Evolutionary conservation across 1,284 basidiomycete species (phyloP).

Genomic region (Trametes sp.): DNA sequence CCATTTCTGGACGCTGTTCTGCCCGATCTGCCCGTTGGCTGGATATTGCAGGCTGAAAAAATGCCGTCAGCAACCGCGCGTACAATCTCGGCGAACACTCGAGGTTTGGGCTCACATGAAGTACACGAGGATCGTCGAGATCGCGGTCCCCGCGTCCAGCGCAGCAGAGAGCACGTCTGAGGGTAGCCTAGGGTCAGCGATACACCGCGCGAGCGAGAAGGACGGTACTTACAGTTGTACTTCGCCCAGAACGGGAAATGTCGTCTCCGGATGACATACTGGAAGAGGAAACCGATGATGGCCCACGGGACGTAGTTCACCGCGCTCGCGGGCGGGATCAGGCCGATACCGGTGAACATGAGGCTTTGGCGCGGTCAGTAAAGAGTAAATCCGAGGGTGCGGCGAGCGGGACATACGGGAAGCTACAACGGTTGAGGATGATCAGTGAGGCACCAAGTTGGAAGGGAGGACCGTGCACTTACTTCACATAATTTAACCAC

Average conservation of each 20-base stretch:
- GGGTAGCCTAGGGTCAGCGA: neutral
- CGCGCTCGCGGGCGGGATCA: slow-evolving; percentile 51
- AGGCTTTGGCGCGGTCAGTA: slow-evolving; percentile 29
- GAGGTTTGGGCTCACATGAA: slow-evolving; percentile 52
- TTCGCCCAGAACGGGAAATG: slow-evolving; percentile 52
- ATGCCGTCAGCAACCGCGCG: neutral
- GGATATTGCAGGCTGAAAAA: slow-evolving; percentile 51
- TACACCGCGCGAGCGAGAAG: neutral
- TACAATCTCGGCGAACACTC: too few relatives aligned
- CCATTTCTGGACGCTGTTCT: slow-evolving; percentile 45
- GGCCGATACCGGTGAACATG: slow-evolving; percentile 44
- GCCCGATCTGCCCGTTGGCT: slow-evolving; percentile 51
- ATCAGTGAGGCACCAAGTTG: neutral
- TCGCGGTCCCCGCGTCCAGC: slow-evolving; percentile 56
- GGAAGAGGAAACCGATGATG: slow-evolving; percentile 49
- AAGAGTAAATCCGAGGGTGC: slow-evolving; percentile 14
- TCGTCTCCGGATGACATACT: slow-evolving; percentile 49
- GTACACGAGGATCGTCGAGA: slow-evolving; percentile 53
- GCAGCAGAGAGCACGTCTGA: slow-evolving; percentile 60
- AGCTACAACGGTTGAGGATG: slow-evolving; percentile 19
- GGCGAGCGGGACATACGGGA: slow-evolving; percentile 32
- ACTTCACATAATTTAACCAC: slow-evolving; percentile 54
- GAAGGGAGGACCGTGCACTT: slow-evolving; percentile 24
- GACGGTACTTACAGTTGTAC: slow-evolving; percentile 50
- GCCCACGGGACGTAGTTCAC: slow-evolving; percentile 53